These are phyloP conservation scores for Porodaedalea pini DNA, from an alignment of 1,284 basidiomycete genomes.

Conservation along the genomic window DNA sequence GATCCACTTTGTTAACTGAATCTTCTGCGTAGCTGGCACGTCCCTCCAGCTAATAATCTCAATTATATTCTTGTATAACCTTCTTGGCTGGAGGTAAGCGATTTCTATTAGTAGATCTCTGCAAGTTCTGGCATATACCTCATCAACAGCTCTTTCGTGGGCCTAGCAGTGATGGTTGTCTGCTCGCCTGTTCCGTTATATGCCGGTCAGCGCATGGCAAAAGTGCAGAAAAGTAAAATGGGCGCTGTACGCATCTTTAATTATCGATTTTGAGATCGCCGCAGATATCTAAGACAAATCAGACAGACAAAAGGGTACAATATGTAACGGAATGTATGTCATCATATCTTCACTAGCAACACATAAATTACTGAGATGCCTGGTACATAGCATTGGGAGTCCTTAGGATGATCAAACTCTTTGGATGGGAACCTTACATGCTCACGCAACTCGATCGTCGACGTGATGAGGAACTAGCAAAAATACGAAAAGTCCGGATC, in stretches of 20 bases:
- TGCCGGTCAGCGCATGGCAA: conserved; percentile 21
- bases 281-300: not conserved
- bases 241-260: conserved; percentile 11
- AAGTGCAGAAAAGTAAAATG: conserved; percentile 25
- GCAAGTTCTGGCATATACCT: not conserved
- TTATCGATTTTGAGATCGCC: not conserved
- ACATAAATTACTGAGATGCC: not conserved
- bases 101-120: not conserved
- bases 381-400: conserved; percentile 25
- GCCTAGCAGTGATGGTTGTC: conserved; percentile 34
- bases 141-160: conserved; percentile 31
- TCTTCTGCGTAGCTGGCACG: conserved; percentile 16
- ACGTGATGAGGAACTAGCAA: conserved; percentile 17
- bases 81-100: conserved; percentile 27
- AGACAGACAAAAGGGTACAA: conserved; percentile 38
- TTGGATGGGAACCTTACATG: conserved; percentile 53
- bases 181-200: conserved; percentile 35
- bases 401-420: conserved; percentile 53
- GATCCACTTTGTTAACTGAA: too few species aligned
- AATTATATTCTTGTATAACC: conserved; percentile 30
- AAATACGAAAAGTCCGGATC: not conserved
- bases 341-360: too few species aligned
- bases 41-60: conserved; percentile 30
- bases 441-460: conserved; percentile 42
- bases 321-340: conserved; percentile 34